Base-by-base conservation (phyloP, 2,329 filamentous ascomycete species). In the Neurospora sp. region DNA sequence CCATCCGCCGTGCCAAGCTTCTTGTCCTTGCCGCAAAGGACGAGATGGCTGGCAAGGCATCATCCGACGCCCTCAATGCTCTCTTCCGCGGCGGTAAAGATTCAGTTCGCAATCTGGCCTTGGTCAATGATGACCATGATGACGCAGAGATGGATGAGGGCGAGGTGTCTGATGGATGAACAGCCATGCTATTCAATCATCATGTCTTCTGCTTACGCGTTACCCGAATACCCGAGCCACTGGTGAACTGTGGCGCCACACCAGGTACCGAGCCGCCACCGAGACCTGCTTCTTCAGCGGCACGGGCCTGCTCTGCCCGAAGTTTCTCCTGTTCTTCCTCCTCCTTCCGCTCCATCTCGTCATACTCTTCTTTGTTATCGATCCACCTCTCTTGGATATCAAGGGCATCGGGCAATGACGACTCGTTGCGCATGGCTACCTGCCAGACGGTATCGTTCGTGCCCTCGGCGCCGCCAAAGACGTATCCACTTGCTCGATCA, bases 401-500 rank as follows among this genome's bases (percentile, higher is more conserved):
- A 71, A 90, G 85, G 10, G 93, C 89, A 76, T 96, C 93, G 85
- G 97, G 89, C 80, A 89, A 82, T 39, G 88, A 88, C 42, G 89
- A 87, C 71, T 90, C 89, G 71, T 89, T 89, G 70, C 93, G 89
- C 89, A 98, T 97, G 2, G 96, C 93, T 66, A 98, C 90, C 77
- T 96, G 93, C 96, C 96, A 99, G n/a, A 99, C 88, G 7, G 91
- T 94, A 78, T 99, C 95, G 75, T 98, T 97, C 66, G 93, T 93
- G 1, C 93, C 95, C 78, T 97, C 93, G 0, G 93, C 91, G 5
- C 91, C 87, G 0, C 94, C 94, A 82, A 99, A 97, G 0, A 93
- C 91, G 81, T 98, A 98, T 0, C 96, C 96, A 10, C 93, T 91
- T 0, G 96, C 95, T 58, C 96, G 88, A 79, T 99, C 96, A 77